A percentile compares a stretch with the other conserved stretches of the same genome.
Conservation (phyloP, 108 stramenopile genomes). For the Hondaea fermentalgiana region DNA sequence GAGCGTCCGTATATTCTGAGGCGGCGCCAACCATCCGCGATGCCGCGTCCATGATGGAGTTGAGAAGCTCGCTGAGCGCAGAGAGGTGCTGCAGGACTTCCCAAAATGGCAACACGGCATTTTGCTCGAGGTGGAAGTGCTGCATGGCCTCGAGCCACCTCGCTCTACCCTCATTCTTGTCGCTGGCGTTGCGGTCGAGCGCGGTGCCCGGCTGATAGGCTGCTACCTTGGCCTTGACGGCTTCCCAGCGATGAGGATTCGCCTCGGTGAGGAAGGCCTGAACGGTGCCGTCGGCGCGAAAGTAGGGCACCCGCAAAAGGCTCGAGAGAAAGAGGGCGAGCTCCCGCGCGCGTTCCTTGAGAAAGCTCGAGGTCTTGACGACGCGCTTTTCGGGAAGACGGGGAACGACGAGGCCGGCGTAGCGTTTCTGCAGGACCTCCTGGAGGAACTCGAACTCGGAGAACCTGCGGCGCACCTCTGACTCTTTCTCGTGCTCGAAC, state of each 20-base stretch:
- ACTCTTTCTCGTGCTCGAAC: not conserved
- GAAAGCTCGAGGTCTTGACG: not conserved
- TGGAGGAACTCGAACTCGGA: not conserved
- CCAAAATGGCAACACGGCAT: not conserved
- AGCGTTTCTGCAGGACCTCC: not conserved
- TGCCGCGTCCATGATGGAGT: not conserved
- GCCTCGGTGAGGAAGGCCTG: not conserved
- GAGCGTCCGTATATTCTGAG: not conserved
- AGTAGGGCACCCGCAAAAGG: not conserved
- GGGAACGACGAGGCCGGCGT: not conserved
- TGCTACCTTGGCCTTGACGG: not conserved
- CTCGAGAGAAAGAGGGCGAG: not conserved
- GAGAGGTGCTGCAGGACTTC: not conserved
- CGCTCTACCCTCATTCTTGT: not conserved
- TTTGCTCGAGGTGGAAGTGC: not conserved
- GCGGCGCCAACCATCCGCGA: not conserved
- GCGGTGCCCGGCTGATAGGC: not conserved
- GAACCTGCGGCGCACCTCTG: constrained; percentile 2
- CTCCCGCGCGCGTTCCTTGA: not conserved
- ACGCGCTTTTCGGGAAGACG: not conserved
- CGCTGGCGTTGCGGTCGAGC: not conserved
- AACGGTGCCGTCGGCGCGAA: not conserved
- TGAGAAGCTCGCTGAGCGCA: not conserved
- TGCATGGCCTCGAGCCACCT: not conserved
- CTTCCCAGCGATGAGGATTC: not conserved